These are phyloP conservation scores for Pythium sukuiense DNA, from an alignment of 352 stramenopile genomes.

Conservation along the genomic window DNA sequence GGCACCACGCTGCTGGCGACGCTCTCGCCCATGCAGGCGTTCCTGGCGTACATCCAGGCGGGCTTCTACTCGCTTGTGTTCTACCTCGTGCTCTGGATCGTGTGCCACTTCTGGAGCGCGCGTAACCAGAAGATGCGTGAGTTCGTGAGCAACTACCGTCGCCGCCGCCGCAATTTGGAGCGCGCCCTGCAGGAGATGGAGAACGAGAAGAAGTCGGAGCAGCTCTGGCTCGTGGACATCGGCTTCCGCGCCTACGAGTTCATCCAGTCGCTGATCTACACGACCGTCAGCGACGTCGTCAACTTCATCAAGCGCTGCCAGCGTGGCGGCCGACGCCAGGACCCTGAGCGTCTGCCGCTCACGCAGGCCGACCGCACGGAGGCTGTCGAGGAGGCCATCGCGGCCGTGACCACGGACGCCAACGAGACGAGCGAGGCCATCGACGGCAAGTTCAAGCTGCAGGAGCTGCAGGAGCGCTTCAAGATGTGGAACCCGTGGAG, in stretches of 20 bases:
- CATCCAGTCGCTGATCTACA: constrained; percentile 66
- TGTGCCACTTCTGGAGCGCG: constrained; percentile 85
- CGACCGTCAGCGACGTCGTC: constrained; percentile 32
- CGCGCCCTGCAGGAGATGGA: constrained; percentile 70
- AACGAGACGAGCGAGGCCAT: constrained; percentile 66
- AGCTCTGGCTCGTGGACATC: constrained; percentile 84
- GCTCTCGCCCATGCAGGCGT: constrained; percentile 66
- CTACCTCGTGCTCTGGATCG: constrained; percentile 79
- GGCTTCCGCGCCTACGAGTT: constrained; percentile 79
- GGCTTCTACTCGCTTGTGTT: constrained; percentile 78
- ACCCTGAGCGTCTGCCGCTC: constrained; percentile 27
- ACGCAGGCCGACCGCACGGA: constrained; percentile 25
- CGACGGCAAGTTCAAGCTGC: constrained; percentile 51
- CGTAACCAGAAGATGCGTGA: constrained; percentile 87
- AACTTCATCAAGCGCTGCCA: constrained; percentile 18
- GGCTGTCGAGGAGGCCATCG: constrained; percentile 26
- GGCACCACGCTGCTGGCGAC: constrained; percentile 53
- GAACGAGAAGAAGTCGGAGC: constrained; percentile 78
- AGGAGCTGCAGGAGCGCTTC: constrained; percentile 49
- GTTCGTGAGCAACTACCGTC: constrained; percentile 87
- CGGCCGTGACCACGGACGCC: constrained; percentile 33
- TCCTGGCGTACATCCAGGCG: constrained; percentile 81
- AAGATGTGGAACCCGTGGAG: constrained; percentile 71
- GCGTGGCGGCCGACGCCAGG: background rate
- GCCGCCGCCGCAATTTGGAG: constrained; percentile 73